phyloP scores from a whole-genome alignment of 352 stramenopile species.

The Phytophthora cactorum region DNA sequence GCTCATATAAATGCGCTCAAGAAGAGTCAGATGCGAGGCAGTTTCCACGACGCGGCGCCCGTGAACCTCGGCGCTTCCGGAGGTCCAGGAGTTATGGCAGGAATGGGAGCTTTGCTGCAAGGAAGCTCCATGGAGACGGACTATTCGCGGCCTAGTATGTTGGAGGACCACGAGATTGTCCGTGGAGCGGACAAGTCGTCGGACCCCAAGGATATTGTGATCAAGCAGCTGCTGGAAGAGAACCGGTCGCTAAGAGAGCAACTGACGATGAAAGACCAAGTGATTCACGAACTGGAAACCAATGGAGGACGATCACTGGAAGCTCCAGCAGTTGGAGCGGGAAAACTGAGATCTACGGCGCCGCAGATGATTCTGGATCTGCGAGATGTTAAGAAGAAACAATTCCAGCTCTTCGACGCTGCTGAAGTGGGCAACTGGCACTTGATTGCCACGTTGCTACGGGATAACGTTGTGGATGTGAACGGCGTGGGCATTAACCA shows the following conservation, averaged over 20 bases:
- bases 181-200: conserved; percentile 76
- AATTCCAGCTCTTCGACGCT: conserved; percentile 88
- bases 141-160: conserved; percentile 83
- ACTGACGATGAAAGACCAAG: conserved; percentile 81
- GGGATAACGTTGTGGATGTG: conserved; percentile 87
- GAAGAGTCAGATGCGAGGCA: conserved; percentile 55
- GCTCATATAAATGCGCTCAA: conserved; percentile 82
- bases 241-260: conserved; percentile 81
- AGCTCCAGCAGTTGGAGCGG: conserved; percentile 25
- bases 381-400: conserved; percentile 89
- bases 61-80: conserved; percentile 34
- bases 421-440: conserved; percentile 87
- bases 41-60: conserved; percentile 66
- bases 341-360: conserved; percentile 58
- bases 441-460: conserved; percentile 77
- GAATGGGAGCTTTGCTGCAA: conserved; percentile 9
- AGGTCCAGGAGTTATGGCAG: conserved; percentile 31
- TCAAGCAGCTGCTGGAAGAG: conserved; percentile 88
- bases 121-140: conserved; percentile 45
- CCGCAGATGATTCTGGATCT: conserved; percentile 87
- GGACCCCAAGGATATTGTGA: conserved; percentile 88
- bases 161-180: conserved; percentile 89
- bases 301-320: conserved; percentile 56
- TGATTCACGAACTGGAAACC: conserved; percentile 85
- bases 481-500: conserved; percentile 90